These are phyloP conservation scores for Boletus bicolor DNA, from an alignment of 768 basidiomycete species.

Conservation along the genomic window DNA sequence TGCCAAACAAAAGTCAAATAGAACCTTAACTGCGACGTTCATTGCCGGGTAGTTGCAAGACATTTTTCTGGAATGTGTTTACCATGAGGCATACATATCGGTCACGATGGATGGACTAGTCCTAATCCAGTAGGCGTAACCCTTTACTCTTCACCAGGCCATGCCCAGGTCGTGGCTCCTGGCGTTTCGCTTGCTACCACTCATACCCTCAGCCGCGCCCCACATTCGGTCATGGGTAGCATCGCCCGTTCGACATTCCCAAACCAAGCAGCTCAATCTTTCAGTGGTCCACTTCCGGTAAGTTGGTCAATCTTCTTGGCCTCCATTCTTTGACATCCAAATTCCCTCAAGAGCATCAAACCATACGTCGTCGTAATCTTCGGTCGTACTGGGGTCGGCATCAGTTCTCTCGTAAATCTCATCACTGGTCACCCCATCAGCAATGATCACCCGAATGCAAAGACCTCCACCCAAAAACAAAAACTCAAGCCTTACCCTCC, in stretches of 20 bases:
- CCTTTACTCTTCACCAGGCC: neutral
- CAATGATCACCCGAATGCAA: conserved; percentile 12
- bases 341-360: neutral
- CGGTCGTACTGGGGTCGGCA: conserved; percentile 27
- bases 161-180: neutral
- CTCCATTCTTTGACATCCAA: neutral
- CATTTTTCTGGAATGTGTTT: neutral
- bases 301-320: neutral
- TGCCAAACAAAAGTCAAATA: conserved; percentile 3
- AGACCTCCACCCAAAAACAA: neutral
- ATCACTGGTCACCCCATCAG: conserved; percentile 20
- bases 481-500: neutral
- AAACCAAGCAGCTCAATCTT: neutral
- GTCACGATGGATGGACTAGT: neutral
- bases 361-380: conserved; percentile 28
- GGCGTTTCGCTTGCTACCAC: neutral
- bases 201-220: neutral
- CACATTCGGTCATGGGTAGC: neutral
- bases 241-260: neutral
- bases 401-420: conserved; percentile 31
- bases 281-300: neutral
- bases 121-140: neutral
- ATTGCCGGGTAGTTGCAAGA: neutral
- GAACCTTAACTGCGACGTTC: neutral
- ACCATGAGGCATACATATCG: conserved; percentile 13